Conservation (phyloP, 225 moss, liverwort and hornwort genomes). For the Marchantia polymorpha region DNA sequence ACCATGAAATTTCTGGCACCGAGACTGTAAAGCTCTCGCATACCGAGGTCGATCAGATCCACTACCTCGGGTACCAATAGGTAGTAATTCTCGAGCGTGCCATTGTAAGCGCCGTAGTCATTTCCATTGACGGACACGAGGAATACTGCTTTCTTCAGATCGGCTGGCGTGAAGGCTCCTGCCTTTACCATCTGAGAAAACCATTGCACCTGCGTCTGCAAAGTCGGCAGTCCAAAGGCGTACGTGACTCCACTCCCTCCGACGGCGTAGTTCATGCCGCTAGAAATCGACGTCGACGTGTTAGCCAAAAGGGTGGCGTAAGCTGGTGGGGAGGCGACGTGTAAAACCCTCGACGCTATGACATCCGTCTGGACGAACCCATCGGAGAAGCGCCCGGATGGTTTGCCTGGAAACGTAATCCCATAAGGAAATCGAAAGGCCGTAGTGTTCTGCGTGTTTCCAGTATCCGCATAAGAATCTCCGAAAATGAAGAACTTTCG, state of each 20-base stretch:
- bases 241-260: conserved; percentile 56
- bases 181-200: conserved; percentile 37
- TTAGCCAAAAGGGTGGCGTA: conserved; percentile 5
- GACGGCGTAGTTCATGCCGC: conserved; percentile 62
- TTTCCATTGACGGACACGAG: conserved; percentile 48
- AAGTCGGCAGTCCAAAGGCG: conserved; percentile 43
- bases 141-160: conserved; percentile 49
- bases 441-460: conserved; percentile 36
- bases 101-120: conserved; percentile 50
- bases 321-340: conserved; percentile 25
- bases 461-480: conserved; percentile 50
- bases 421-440: conserved; percentile 40
- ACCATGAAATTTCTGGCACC: conserved; percentile 43
- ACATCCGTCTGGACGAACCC: conserved; percentile 45
- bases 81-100: conserved; percentile 8
- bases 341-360: conserved; percentile 28
- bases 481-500: conserved; percentile 41
- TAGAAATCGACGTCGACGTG: conserved; percentile 1
- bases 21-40: conserved; percentile 24
- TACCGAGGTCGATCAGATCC: neutral
- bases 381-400: conserved; percentile 45
- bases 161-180: conserved; percentile 35
- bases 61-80: conserved; percentile 8
- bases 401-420: conserved; percentile 27
- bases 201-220: conserved; percentile 52